These are phyloP conservation scores for Suzukiozyma palmioleophila DNA, from an alignment of 1,139 yeast genomes.

Conservation along the genomic window DNA sequence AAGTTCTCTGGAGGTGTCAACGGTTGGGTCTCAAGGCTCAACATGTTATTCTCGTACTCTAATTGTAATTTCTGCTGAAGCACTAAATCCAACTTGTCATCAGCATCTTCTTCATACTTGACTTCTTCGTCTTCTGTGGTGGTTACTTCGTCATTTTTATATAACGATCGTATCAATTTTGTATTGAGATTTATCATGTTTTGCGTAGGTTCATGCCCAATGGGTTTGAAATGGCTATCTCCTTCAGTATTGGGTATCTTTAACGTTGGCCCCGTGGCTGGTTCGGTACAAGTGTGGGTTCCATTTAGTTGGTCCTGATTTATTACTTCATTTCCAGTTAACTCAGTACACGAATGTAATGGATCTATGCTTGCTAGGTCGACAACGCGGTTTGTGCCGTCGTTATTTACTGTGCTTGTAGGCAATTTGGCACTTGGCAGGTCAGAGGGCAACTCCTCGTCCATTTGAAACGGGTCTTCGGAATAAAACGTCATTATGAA, in stretches of 20 bases:
- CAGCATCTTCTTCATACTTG: slow-evolving; percentile 40
- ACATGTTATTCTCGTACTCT: slow-evolving; percentile 12
- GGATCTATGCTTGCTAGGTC: too few relatives aligned
- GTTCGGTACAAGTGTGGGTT: too few relatives aligned
- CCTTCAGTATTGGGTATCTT: too few relatives aligned
- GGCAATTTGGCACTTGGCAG: neutral
- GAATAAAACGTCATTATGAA: slow-evolving; percentile 26
- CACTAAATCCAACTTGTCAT: slow-evolving; percentile 35
- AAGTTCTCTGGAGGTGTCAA: slow-evolving; percentile 87
- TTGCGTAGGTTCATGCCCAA: slow-evolving; percentile 12
- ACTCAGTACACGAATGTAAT: too few relatives aligned
- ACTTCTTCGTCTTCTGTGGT: slow-evolving; percentile 20
- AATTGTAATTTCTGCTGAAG: slow-evolving; percentile 19
- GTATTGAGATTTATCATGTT: slow-evolving; percentile 17
- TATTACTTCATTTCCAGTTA: too few relatives aligned
- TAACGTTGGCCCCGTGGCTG: too few relatives aligned
- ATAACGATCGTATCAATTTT: slow-evolving; percentile 30
- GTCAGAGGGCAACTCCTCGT: slow-evolving; percentile 30
- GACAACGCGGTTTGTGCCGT: too few relatives aligned
- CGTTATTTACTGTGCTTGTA: too few relatives aligned
- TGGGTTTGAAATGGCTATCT: too few relatives aligned
- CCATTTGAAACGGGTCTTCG: slow-evolving; percentile 47
- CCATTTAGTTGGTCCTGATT: too few relatives aligned
- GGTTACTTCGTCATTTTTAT: slow-evolving; percentile 22
- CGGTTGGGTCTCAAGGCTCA: slow-evolving; percentile 14